Conservation (phyloP, 2,329 filamentous ascomycete species). For the Xenosphaeropsis pyriputrescens region DNA sequence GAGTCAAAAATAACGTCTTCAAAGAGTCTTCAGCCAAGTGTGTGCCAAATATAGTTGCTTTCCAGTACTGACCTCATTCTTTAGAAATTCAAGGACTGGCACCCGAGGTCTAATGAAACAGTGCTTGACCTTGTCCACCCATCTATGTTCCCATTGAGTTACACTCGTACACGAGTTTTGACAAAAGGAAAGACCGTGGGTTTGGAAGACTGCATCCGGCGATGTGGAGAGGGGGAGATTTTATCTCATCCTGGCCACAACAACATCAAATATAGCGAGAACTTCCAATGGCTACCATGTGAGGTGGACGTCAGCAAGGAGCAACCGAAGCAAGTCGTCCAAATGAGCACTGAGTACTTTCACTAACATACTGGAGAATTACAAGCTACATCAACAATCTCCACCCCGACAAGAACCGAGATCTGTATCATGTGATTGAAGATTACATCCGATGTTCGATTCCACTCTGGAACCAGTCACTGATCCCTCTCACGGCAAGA, state of each 20-base stretch:
- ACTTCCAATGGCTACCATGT: constrained; percentile 29
- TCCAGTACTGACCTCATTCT: too few relatives aligned
- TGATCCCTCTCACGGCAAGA: constrained; percentile 4
- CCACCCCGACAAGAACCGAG: constrained; percentile 19
- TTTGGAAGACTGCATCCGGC: constrained; percentile 11
- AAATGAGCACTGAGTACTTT: not conserved
- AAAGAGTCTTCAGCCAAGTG: too few relatives aligned
- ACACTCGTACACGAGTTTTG: constrained; percentile 29
- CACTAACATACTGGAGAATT: constrained; percentile 16
- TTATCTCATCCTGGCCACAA: constrained; percentile 1
- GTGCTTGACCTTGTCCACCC: constrained; percentile 51
- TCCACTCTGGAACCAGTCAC: constrained; percentile 19
- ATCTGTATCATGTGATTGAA: constrained; percentile 23
- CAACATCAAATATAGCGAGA: constrained; percentile 3
- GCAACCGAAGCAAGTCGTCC: constrained; percentile 5
- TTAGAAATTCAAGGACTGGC: constrained; percentile 36
- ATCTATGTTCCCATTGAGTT: constrained; percentile 45
- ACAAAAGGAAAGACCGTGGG: constrained; percentile 8
- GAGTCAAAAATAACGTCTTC: too few relatives aligned
- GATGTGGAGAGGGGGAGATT: constrained; percentile 14
- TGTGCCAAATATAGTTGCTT: too few relatives aligned
- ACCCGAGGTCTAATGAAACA: constrained; percentile 37
- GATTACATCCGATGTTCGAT: constrained; percentile 17
- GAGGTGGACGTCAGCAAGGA: constrained; percentile 19
- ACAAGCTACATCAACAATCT: constrained; percentile 30